Evolutionary conservation across 345 rosid species (phyloP).

Genomic region (Lenwebbia sp.): DNA sequence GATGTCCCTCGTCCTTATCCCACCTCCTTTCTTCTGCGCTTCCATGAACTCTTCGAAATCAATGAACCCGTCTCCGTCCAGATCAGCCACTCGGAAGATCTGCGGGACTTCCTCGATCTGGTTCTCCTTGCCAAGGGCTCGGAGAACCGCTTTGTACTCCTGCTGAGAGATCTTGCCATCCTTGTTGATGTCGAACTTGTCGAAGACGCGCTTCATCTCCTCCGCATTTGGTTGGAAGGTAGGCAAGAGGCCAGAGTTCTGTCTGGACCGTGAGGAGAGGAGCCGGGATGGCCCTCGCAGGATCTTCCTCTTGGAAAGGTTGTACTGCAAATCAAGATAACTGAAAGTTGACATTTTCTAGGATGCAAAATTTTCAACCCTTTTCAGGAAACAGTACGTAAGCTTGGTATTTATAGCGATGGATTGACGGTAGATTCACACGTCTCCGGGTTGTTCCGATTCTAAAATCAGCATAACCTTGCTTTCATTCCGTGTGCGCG

Average conservation of each 20-base stretch:
- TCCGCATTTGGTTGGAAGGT: constrained; percentile 37
- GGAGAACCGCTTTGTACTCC: constrained; percentile 61
- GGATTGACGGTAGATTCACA: neutral
- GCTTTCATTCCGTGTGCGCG: neutral
- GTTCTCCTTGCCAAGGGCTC: constrained; percentile 49
- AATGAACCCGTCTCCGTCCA: constrained; percentile 80
- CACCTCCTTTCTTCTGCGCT: constrained; percentile 52
- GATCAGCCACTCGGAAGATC: constrained; percentile 58
- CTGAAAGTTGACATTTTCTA: constrained; percentile 32
- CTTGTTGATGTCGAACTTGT: constrained; percentile 60
- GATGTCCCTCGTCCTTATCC: constrained; percentile 41
- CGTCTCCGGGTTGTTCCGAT: neutral
- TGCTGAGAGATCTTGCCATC: constrained; percentile 79
- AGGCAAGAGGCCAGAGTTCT: constrained; percentile 26
- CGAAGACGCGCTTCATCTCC: constrained; percentile 64
- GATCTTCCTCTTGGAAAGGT: constrained; percentile 48
- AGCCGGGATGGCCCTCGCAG: constrained; percentile 50
- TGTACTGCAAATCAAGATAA: constrained; percentile 69
- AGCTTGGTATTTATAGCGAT: neutral
- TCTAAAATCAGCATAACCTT: neutral
- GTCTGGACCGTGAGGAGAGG: constrained; percentile 45
- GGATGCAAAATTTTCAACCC: neutral
- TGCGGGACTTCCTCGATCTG: constrained; percentile 35
- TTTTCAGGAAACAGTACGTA: neutral
- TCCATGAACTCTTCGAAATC: constrained; percentile 72